phyloP scores from a whole-genome alignment of 106 monocot genomes.

The Allium cepa region DNA sequence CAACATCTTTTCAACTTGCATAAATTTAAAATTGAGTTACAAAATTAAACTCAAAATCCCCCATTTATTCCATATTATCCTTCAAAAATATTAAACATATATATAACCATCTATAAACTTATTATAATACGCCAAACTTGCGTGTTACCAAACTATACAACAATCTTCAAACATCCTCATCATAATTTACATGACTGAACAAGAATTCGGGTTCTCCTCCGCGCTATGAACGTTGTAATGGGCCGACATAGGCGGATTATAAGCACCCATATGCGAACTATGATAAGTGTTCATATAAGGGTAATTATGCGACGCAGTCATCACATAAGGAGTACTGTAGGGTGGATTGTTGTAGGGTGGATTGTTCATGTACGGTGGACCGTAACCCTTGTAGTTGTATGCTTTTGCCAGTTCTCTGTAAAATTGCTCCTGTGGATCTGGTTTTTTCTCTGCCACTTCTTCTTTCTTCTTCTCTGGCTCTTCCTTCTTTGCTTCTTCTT shows the following conservation, averaged over 20 bases:
- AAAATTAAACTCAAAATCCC: too few species aligned
- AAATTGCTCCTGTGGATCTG: conserved; percentile 20
- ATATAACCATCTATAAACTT: too few species aligned
- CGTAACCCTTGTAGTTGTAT: conserved; percentile 9
- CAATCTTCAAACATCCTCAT: not conserved
- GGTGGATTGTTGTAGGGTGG: too few species aligned
- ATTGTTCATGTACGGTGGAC: too few species aligned
- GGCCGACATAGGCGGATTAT: conserved; percentile 17
- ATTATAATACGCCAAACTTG: not conserved
- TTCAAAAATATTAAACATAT: too few species aligned
- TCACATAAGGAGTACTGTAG: too few species aligned
- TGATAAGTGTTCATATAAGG: too few species aligned
- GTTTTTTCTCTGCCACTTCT: conserved; percentile 14
- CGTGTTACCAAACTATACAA: not conserved
- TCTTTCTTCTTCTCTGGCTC: conserved; percentile 6
- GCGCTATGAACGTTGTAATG: conserved; percentile 37
- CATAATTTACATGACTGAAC: conserved; percentile 19
- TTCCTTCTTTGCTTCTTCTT: not conserved
- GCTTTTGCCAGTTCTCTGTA: conserved; percentile 21
- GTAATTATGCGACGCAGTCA: too few species aligned
- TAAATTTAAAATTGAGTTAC: too few species aligned
- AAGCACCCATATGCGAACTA: not conserved
- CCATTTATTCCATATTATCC: too few species aligned
- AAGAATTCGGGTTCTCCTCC: conserved; percentile 58
- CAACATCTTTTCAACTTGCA: too few species aligned